Percentiles rank a stretch among this genome's conserved stretches.
Evolutionary conservation across 106 monocot species (phyloP).

Genomic region (Dactylorhiza incarnata): DNA sequence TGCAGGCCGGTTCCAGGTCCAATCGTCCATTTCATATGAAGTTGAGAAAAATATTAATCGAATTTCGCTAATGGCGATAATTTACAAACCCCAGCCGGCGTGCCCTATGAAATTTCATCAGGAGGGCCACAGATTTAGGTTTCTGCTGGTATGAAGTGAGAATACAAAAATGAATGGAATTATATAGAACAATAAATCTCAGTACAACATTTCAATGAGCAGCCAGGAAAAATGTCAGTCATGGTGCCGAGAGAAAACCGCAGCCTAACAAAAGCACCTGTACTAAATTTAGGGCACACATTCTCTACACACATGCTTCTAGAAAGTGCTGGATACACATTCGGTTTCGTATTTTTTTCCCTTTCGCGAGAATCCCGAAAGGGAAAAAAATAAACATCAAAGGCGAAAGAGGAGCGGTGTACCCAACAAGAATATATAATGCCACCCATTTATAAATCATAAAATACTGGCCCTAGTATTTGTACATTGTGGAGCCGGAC

Average conservation of each 20-base stretch:
- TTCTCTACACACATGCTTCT: not conserved
- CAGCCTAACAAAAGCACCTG: not conserved
- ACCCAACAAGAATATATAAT: not conserved
- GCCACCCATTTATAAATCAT: not conserved
- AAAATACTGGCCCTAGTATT: conserved; percentile 16
- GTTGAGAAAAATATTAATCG: too few relatives aligned
- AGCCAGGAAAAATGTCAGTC: not conserved
- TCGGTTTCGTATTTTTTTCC: not conserved
- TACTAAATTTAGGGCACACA: conserved; percentile 6
- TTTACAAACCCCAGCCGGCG: too few relatives aligned
- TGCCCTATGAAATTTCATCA: too few relatives aligned
- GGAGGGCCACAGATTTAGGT: too few relatives aligned
- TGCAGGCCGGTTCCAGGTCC: too few relatives aligned
- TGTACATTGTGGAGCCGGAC: conserved; percentile 17
- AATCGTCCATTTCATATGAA: too few relatives aligned
- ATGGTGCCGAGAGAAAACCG: not conserved
- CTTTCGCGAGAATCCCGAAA: not conserved
- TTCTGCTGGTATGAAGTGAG: not conserved
- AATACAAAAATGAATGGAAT: not conserved
- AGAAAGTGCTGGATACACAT: too few relatives aligned
- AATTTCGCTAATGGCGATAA: too few relatives aligned
- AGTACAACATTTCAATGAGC: not conserved
- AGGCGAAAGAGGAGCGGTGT: not conserved
- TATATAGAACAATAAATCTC: conserved; percentile 5
- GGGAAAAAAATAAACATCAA: not conserved